Conservation (phyloP, 805 yeast species). For the Candida arabinofermentans region DNA sequence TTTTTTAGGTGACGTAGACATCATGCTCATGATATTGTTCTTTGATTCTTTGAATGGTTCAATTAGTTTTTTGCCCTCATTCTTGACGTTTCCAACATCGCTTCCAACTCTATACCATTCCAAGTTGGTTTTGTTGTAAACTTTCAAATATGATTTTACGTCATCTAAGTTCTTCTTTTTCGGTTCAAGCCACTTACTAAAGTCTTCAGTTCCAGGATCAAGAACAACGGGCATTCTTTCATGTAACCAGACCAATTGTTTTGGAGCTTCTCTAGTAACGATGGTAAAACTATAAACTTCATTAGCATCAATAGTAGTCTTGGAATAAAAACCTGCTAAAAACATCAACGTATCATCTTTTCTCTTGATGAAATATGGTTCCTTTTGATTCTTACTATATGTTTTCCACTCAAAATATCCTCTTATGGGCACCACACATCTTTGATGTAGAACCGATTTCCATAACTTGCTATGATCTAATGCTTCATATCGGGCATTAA, state of each 20-base stretch:
- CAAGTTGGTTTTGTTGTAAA: conserved; percentile 35
- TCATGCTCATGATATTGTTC: not conserved
- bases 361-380: conserved; percentile 64
- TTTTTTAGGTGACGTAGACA: not conserved
- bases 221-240: conserved; percentile 73
- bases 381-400: conserved; percentile 36
- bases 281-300: conserved; percentile 54
- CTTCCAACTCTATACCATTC: conserved; percentile 52
- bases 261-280: conserved; percentile 68
- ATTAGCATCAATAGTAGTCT: conserved; percentile 23
- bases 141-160: conserved; percentile 38
- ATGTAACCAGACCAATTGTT: conserved; percentile 65
- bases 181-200: conserved; percentile 63
- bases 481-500: conserved; percentile 74
- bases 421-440: conserved; percentile 75
- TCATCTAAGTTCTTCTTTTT: conserved; percentile 33
- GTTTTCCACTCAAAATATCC: conserved; percentile 85
- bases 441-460: conserved; percentile 42
- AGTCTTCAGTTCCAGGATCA: conserved; percentile 51
- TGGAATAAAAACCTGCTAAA: conserved; percentile 56
- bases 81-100: conserved; percentile 60
- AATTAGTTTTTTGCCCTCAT: conserved; percentile 41
- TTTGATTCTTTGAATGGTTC: conserved; percentile 11
- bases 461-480: conserved; percentile 52
- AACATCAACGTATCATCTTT: conserved; percentile 51